Base-by-base conservation (phyloP, 371 early-diverging fungal genomes). In the Mucor ambiguus region DNA sequence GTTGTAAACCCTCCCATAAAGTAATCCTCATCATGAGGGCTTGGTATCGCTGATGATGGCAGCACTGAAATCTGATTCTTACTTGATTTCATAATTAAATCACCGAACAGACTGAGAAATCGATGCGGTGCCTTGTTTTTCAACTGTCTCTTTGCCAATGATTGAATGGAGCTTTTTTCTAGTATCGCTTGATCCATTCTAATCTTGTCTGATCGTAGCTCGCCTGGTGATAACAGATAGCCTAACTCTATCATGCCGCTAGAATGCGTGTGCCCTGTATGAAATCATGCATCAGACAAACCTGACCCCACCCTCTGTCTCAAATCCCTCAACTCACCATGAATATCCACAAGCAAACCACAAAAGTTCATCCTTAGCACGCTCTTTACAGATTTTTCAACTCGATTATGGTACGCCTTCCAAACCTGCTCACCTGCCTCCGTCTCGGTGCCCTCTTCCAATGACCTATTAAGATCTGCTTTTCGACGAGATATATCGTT, bases 161-260 rank as follows among this genome's bases (percentile, higher is more conserved):
- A 61, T 26, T 61, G 56, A 32, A 69, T 69, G 7, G 70, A 69
- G 20, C 64, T 64, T 22, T 54, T 44, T 35, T 60, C 12, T 10
- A 69, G 14, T 1, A 64, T 29, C 10, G 20, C 22, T 9, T 56
- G 24, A 9, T 65, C 38, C 18, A 69, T 49, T 57, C 37, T n/a
- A 2, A 28, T 24, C 4, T 22, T 4, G n/a, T 30, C 55, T 4
- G 38, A 32, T 37, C 44, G 41, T 10, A 69, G 46, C 38, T 69
- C 65, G 7, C 3, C n/a, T 12, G 48, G 28, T 3, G 55, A 37
- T 16, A 69, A 16, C 9, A 69, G 38, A 26, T 61, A 69, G 8
- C 70, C 70, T 8, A 69, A 48, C 28, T 69, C 70, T 16, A 69
- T 49, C 61, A 61, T 56, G 10, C 58, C 65, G 38, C 61, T 60